Base-by-base conservation (phyloP, 2,329 filamentous ascomycete species). In the Neoscytalidium dimidiatum region DNA sequence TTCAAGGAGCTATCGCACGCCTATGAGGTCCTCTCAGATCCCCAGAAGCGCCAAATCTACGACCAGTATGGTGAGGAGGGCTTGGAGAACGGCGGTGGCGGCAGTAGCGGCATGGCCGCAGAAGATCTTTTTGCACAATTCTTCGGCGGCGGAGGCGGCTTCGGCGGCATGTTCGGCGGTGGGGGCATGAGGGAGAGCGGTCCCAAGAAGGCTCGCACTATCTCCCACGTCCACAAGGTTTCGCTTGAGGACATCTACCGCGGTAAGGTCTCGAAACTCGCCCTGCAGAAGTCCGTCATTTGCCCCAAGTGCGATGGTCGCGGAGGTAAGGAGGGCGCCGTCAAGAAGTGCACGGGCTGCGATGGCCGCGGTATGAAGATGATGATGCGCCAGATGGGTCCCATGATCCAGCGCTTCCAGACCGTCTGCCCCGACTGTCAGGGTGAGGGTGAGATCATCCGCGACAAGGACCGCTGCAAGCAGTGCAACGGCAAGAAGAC, bases 361-460 rank as follows among this genome's bases (percentile, higher is more conserved):
- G 92, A 96, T 74, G 95, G 95, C 70, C 88, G 91, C 69, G 95
- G 95, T 80, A 97, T 97, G 92, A 98, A 98, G 90, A 97, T 92
- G 44, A 98, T 99, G 94, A 97, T 99, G 95, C 91, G 96, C 77
- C 95, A 99, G 82, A 98, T 99, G 94, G 95, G 95, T 60, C 95
- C 95, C 66, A 99, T 99, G 95, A 98, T 99, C 72, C 96, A 99
- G 83, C 92, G 95, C 66, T 99, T 99, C 88, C 95, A 99, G 85
- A 98, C 94, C 31, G 94, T 97, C 73, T 99, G 95, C 86, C 92
- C 94, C 29, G 96, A 99, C 82, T 99, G 95, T 79, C 94, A 95
- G 72, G 96, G 96, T 68, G 95, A 99, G 80, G 94, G 95, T 67
- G 95, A 99, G 84, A 93, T 90, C 70, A 94, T 99, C 79, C 92